A percentile compares a stretch with the other conserved stretches of the same genome.
Evolutionary conservation across 192 early-diverging fungal species (phyloP).

Genomic region (Podochytrium sp.): DNA sequence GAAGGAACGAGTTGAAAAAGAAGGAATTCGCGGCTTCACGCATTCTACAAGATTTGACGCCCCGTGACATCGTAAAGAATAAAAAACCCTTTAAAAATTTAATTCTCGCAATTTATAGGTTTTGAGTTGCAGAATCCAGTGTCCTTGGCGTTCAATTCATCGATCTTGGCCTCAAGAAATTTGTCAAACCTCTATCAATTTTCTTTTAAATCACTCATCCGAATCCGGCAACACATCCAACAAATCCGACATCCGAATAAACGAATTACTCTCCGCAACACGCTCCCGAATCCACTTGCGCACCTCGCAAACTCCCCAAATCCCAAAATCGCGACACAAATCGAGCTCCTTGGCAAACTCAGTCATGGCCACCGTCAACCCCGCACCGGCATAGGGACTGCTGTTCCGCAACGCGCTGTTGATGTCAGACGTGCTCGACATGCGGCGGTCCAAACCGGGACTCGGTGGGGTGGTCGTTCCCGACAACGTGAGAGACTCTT

Average conservation of each 20-base stretch:
- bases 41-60: no score
- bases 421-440: conserved; percentile 13
- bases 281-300: conserved; percentile 30
- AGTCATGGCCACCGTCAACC: conserved; percentile 37
- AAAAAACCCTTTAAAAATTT: no score
- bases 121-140: no score
- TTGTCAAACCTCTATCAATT: not conserved
- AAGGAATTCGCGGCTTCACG: no score
- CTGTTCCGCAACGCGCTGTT: not conserved
- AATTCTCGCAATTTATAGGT: no score
- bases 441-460: conserved; percentile 10
- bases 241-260: conserved; percentile 21
- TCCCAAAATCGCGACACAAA: conserved; percentile 32
- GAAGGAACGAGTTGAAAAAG: no score
- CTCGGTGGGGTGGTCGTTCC: not conserved
- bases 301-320: conserved; percentile 37
- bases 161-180: no score
- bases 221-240: conserved; percentile 31
- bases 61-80: no score
- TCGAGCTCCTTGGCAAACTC: conserved; percentile 34
- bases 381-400: conserved; percentile 1
- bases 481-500: not conserved
- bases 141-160: no score
- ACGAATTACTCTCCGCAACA: conserved; percentile 26
- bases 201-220: conserved; percentile 3